phyloP scores from a whole-genome alignment of 768 basidiomycete genomes.

The Pisolithus marmoratus region DNA sequence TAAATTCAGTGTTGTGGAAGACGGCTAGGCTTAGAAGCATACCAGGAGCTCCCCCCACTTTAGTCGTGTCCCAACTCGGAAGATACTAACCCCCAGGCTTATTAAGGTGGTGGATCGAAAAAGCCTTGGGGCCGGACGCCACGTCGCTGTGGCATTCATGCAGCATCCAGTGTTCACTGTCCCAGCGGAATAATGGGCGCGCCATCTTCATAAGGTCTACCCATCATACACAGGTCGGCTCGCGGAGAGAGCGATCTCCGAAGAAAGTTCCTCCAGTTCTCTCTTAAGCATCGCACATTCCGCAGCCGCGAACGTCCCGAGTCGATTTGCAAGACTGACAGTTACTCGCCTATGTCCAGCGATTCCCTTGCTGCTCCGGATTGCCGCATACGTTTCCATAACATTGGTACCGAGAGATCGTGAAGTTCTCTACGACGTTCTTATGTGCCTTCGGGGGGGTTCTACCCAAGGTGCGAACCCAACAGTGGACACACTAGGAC shows the following conservation, averaged over 20 bases:
- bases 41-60: conserved; percentile 47
- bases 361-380: conserved; percentile 20
- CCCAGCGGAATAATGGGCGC: conserved; percentile 29
- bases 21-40: conserved; percentile 13
- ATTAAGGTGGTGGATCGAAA: conserved; percentile 53
- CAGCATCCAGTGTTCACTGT: conserved; percentile 34
- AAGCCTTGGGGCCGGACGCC: conserved; percentile 56
- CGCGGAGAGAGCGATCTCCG: conserved; percentile 50
- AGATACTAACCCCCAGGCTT: conserved; percentile 52
- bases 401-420: conserved; percentile 49
- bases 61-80: conserved; percentile 47
- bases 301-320: conserved; percentile 41
- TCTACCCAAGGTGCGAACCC: conserved; percentile 61
- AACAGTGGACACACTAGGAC: conserved; percentile 41
- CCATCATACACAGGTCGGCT: conserved; percentile 68
- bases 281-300: conserved; percentile 42
- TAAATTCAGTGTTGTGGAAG: neutral
- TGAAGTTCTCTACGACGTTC: conserved; percentile 51
- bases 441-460: conserved; percentile 41
- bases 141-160: conserved; percentile 39
- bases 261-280: conserved; percentile 36
- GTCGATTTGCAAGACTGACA: conserved; percentile 57
- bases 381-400: conserved; percentile 48
- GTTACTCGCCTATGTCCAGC: conserved; percentile 37
- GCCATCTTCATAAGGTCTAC: conserved; percentile 26